These are phyloP conservation scores for Aspergillus sp. DNA, from an alignment of 2,329 filamentous ascomycete species.

Conservation along the genomic window DNA sequence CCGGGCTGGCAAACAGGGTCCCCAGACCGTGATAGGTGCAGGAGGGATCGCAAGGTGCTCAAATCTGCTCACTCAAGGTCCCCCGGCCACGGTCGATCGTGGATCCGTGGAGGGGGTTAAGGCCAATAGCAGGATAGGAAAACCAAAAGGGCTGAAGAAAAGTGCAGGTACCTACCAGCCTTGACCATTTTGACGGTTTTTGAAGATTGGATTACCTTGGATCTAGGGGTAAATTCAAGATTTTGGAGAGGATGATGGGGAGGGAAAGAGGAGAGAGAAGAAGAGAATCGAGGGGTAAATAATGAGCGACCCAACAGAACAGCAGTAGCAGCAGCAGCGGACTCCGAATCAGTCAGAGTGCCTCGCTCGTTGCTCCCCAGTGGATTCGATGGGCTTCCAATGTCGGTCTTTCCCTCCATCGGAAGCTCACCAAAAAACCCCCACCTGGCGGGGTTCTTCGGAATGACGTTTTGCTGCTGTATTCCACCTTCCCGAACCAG, in stretches of 20 bases:
- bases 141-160: conserved; percentile 20
- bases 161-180: conserved; percentile 69
- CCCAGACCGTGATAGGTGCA: conserved; percentile 32
- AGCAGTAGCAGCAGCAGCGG: neutral
- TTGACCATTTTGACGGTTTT: conserved; percentile 90
- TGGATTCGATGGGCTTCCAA: conserved; percentile 19
- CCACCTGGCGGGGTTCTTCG: conserved; percentile 24
- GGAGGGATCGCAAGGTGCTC: conserved; percentile 42
- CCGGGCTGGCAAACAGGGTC: conserved; percentile 8
- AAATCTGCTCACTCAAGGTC: conserved; percentile 47
- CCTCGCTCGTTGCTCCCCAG: neutral
- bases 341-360: conserved; percentile 11
- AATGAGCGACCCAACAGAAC: conserved; percentile 3
- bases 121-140: conserved; percentile 19
- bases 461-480: conserved; percentile 28
- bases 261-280: conserved; percentile 19
- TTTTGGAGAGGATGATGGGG: conserved; percentile 9
- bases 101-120: conserved; percentile 21
- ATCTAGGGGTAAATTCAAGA: conserved; percentile 25
- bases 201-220: conserved; percentile 16
- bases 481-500: conserved; percentile 3
- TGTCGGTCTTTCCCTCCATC: conserved; percentile 9
- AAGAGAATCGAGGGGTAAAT: conserved; percentile 19
- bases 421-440: conserved; percentile 5
- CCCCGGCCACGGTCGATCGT: conserved; percentile 33